A percentile compares a stretch with the other conserved stretches of the same genome.
These are phyloP conservation scores for Penicillium italicum DNA, from an alignment of 2,329 filamentous ascomycete genomes.

Conservation along the genomic window DNA sequence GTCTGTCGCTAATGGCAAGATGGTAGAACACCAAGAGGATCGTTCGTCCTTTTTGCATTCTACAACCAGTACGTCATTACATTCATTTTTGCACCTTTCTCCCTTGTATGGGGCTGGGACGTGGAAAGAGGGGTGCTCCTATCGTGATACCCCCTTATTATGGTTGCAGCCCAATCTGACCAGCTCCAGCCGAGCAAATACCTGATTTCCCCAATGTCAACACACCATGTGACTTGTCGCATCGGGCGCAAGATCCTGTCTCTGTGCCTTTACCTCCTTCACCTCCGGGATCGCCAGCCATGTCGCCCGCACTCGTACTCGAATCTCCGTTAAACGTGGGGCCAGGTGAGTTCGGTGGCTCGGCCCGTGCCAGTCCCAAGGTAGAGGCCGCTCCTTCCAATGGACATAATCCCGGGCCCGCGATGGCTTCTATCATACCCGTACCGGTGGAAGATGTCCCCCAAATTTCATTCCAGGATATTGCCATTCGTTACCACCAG, in stretches of 20 bases:
- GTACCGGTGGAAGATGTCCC: constrained; percentile 9
- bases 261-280: constrained; percentile 25
- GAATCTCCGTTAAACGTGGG: constrained; percentile 16
- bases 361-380: constrained; percentile 29
- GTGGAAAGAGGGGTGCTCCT: neutral
- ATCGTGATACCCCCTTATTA: constrained; percentile 7
- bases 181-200: constrained; percentile 30
- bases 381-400: constrained; percentile 22
- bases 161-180: constrained; percentile 24
- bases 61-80: constrained; percentile 35
- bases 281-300: constrained; percentile 6
- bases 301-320: constrained; percentile 5
- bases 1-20: constrained; percentile 38
- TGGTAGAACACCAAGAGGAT: constrained; percentile 39
- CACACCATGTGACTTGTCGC: constrained; percentile 35
- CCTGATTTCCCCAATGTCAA: constrained; percentile 28
- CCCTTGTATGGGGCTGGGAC: constrained; percentile 6
- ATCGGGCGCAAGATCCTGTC: constrained; percentile 24
- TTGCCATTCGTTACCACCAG: constrained; percentile 42
- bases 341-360: constrained; percentile 37
- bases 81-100: constrained; percentile 8
- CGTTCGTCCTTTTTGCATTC: constrained; percentile 34
- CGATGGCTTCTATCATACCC: neutral
- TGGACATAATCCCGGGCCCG: constrained; percentile 15
- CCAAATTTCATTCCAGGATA: constrained; percentile 43